Evolutionary conservation across 768 basidiomycete species (phyloP).

Genomic region (Suillus clintonianus): DNA sequence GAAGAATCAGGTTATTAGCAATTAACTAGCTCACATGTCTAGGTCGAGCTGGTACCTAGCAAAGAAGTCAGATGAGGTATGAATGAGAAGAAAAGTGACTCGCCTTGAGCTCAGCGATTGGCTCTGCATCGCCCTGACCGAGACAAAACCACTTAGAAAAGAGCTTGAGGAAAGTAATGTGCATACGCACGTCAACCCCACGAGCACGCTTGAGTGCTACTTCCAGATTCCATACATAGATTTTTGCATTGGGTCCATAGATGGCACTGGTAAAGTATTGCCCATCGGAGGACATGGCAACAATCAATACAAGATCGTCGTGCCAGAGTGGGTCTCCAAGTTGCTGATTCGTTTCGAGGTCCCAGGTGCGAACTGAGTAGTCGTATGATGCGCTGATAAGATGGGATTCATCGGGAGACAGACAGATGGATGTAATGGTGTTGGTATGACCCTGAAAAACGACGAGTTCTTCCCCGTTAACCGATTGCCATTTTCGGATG

Average conservation of each 20-base stretch:
- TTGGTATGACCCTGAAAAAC: background rate
- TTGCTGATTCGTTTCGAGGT: too few relatives aligned
- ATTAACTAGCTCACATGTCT: background rate
- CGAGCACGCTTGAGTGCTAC: background rate
- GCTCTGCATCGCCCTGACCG: background rate
- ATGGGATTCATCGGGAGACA: background rate
- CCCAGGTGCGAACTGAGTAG: too few relatives aligned
- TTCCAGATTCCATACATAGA: conserved; percentile 81
- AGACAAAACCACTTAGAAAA: background rate
- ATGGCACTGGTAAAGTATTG: conserved; percentile 72
- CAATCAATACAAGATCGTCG: conserved; percentile 71
- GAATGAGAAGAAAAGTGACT: background rate
- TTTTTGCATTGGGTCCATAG: conserved; percentile 64
- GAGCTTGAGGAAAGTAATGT: background rate
- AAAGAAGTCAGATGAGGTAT: too few relatives aligned
- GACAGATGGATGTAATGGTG: background rate
- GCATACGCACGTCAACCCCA: background rate
- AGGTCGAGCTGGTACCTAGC: too few relatives aligned
- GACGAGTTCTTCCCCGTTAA: background rate
- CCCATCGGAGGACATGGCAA: conserved; percentile 82
- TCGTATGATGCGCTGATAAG: conserved; percentile 18
- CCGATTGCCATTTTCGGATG: background rate
- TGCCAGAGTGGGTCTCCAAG: conserved; percentile 75
- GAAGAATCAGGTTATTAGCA: background rate
- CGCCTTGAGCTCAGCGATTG: background rate